A percentile compares a stretch with the other conserved stretches of the same genome.
phyloP scores from a whole-genome alignment of 2,329 filamentous ascomycete genomes.

The Proliferodiscus dingleyae region DNA sequence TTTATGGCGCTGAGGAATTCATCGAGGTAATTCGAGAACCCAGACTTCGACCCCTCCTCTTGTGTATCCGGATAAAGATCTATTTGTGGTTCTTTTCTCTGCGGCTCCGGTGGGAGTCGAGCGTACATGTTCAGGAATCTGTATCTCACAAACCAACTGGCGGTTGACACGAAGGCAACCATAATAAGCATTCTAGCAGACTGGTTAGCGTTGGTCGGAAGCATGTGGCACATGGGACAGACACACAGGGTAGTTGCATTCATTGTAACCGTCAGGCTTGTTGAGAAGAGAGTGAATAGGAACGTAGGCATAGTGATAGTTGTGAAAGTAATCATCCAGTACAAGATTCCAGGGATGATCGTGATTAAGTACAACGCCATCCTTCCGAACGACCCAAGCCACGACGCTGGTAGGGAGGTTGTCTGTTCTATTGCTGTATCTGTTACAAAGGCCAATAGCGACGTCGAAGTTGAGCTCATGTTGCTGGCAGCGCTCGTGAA shows the following conservation, averaged over 20 bases:
- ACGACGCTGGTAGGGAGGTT: conserved; percentile 40
- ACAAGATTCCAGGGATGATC: conserved; percentile 54
- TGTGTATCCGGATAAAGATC: conserved; percentile 93
- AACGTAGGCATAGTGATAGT: conserved; percentile 87
- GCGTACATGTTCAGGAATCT: conserved; percentile 97
- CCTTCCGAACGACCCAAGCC: conserved; percentile 53
- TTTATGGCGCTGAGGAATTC: conserved; percentile 98
- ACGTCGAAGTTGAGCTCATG: conserved; percentile 20
- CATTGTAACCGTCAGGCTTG: conserved; percentile 95
- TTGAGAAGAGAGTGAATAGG: conserved; percentile 85
- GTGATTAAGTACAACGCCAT: conserved; percentile 52
- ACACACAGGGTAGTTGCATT: conserved; percentile 90
- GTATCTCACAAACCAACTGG: conserved; percentile 92
- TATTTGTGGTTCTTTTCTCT: conserved; percentile 91
- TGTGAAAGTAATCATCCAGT: conserved; percentile 77
- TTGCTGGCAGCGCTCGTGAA: conserved; percentile 18
- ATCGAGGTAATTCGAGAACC: conserved; percentile 91
- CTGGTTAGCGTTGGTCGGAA: conserved; percentile 1
- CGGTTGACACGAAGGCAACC: conserved; percentile 70
- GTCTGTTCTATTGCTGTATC: conserved; percentile 23
- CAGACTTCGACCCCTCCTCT: conserved; percentile 83
- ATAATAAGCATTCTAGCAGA: conserved; percentile 65
- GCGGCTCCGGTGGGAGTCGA: conserved; percentile 85
- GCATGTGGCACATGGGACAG: conserved; percentile 14
- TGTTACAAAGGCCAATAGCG: conserved; percentile 16